Evolutionary conservation across 2,329 filamentous ascomycete genomes (phyloP).

Genomic region (Diaporthe vexans): DNA sequence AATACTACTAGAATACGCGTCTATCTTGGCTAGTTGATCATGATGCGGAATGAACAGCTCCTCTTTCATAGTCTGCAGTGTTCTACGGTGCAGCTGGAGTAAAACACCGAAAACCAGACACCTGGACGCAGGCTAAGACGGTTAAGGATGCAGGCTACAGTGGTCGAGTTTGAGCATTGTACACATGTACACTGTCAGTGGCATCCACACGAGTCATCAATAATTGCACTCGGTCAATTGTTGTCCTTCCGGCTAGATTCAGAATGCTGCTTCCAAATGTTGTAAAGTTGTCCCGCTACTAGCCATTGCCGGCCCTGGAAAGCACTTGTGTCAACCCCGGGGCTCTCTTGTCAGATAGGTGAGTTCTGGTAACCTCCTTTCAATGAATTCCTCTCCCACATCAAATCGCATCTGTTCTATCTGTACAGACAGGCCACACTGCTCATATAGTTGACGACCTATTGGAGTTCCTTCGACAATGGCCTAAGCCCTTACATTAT

Average conservation of each 20-base stretch:
- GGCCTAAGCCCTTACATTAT: not conserved
- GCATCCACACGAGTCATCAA: not conserved
- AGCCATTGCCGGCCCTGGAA: not conserved
- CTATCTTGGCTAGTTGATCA: not conserved
- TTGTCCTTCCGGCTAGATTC: not conserved
- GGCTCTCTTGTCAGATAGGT: not conserved
- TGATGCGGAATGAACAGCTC: not conserved
- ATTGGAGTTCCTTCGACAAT: constrained; percentile 14
- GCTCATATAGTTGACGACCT: not conserved
- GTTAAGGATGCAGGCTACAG: not conserved
- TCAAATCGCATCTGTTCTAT: constrained; percentile 20
- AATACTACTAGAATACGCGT: not conserved
- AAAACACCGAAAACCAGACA: not conserved
- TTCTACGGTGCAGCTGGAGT: not conserved
- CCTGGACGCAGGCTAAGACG: too few species aligned
- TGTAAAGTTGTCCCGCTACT: not conserved
- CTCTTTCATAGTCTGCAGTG: too few species aligned
- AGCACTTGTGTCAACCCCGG: not conserved
- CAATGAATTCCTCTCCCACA: not conserved
- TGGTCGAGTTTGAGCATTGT: not conserved
- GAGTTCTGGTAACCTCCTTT: not conserved
- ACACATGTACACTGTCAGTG: too few species aligned
- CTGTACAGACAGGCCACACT: not conserved
- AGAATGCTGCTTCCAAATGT: not conserved
- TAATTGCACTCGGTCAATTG: not conserved